Percentiles rank a stretch among this genome's conserved stretches.
Conservation (phyloP, 805 yeast species). For the Cyberlindnera mrakii region DNA sequence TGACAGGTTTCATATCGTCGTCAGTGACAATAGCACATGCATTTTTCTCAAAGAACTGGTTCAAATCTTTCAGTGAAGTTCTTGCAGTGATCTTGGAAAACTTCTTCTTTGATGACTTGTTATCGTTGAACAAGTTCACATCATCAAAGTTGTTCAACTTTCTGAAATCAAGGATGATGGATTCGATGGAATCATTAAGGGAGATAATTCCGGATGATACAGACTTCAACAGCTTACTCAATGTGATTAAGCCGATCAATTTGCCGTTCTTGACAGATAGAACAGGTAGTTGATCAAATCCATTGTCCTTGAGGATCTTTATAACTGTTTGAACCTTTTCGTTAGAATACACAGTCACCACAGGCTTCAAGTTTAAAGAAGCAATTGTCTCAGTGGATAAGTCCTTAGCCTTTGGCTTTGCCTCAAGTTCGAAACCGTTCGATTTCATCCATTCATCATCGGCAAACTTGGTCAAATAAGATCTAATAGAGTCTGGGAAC, state of each 20-base stretch:
- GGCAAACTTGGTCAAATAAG: slow-evolving; percentile 80
- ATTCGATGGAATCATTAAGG: slow-evolving; percentile 46
- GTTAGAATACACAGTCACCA: slow-evolving; percentile 59
- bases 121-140: slow-evolving; percentile 57
- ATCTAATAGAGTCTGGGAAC: slow-evolving; percentile 82
- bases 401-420: slow-evolving; percentile 35
- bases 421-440: slow-evolving; percentile 58
- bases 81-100: slow-evolving; percentile 60
- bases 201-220: slow-evolving; percentile 57
- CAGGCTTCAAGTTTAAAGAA: slow-evolving; percentile 73
- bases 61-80: slow-evolving; percentile 62
- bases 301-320: slow-evolving; percentile 63
- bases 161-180: slow-evolving; percentile 70
- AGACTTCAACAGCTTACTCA: slow-evolving; percentile 63
- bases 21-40: slow-evolving; percentile 82
- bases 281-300: slow-evolving; percentile 84
- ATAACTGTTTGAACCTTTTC: slow-evolving; percentile 62
- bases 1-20: slow-evolving; percentile 61
- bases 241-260: slow-evolving; percentile 69
- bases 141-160: slow-evolving; percentile 53
- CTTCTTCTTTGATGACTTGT: slow-evolving; percentile 57
- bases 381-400: slow-evolving; percentile 54
- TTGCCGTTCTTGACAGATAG: slow-evolving; percentile 41
- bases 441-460: slow-evolving; percentile 88
- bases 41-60: slow-evolving; percentile 76